Evolutionary conservation across 2,329 filamentous ascomycete species (phyloP), one percentile per base, ranked within the genome.

Genomic region (Apiospora sp.): DNA sequence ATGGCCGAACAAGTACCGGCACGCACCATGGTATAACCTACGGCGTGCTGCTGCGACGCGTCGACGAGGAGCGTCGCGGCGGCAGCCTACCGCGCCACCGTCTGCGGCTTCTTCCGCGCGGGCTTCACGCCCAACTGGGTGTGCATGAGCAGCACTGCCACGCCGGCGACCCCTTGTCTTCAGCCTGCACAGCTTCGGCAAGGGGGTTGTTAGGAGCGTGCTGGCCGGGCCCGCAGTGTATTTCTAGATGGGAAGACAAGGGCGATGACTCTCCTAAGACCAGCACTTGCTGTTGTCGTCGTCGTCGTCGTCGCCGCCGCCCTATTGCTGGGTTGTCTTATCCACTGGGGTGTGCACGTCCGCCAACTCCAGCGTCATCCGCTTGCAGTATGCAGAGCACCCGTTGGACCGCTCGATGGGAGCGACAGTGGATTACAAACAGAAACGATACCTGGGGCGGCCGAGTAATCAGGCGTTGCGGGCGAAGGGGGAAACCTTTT

Each of bases 31-130:
- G 85, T 24, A 78, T 83, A 76, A 82, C 82, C 2, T 83, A 80
- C 72, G 81, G 81, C 5, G 68, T 83, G 19, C 74, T 83, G 4
- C 37, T 81, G 76, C 69, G 76, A 75, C 4, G 79, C 79, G 4
- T 79, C 78, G 0, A 85, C 84, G 1, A 51, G 85, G 1, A 51
- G 85, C 2, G 81, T 85, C 14, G 86, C 88, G 0, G 84, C 85
- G 0, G 73, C 86, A 0, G 84, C 87, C 0, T 84, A 84, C 0
- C 82, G 90, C 76, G 83, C 85, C 1, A 76, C 88, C 3, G 80
- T 84, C 0, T 91, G 87, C 76, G 89, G 88, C 5, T 89, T 90
- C 80, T 90, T 90, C 72, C 86, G 85, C 0, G 84, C 85, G 30
- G 87, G 86, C 0, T 89, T 87, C 74, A 86, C 82, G 43, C 83